phyloP scores from a whole-genome alignment of 192 early-diverging fungal genomes.

The Phlyctochytrium planicorne region DNA sequence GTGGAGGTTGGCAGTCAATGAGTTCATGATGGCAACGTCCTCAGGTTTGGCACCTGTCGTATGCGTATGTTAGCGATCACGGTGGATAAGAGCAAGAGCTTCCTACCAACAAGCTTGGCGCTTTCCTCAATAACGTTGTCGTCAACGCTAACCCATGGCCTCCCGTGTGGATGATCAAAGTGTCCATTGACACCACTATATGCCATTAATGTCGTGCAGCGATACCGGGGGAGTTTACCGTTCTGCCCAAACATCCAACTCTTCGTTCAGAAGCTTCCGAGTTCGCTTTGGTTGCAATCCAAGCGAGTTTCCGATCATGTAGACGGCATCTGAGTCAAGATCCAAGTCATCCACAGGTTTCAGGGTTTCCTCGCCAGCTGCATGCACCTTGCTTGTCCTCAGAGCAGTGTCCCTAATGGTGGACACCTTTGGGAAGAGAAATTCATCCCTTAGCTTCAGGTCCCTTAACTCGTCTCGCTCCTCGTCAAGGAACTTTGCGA shows the following conservation, averaged over 20 bases:
- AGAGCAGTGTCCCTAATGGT: neutral
- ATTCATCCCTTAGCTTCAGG: constrained; percentile 44
- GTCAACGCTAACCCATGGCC: constrained; percentile 87
- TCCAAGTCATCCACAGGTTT: constrained; percentile 12
- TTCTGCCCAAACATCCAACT: constrained; percentile 86
- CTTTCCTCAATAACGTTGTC: constrained; percentile 69
- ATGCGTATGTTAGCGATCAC: neutral
- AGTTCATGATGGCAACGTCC: constrained; percentile 91
- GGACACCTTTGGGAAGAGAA: constrained; percentile 61
- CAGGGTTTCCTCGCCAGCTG: neutral
- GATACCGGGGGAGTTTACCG: constrained; percentile 30
- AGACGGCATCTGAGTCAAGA: constrained; percentile 42
- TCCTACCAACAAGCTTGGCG: constrained; percentile 78
- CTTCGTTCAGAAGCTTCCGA: constrained; percentile 71
- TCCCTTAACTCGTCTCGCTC: neutral
- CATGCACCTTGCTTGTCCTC: neutral
- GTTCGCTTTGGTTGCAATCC: constrained; percentile 79
- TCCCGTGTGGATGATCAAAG: constrained; percentile 75
- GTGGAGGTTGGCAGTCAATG: constrained; percentile 90
- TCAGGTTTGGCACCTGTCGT: constrained; percentile 61
- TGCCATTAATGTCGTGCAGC: neutral
- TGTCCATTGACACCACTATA: constrained; percentile 87
- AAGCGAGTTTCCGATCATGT: constrained; percentile 94
- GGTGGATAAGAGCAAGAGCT: neutral
- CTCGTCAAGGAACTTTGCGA: neutral